These are phyloP conservation scores for Eutrema heterophyllum DNA, from an alignment of 345 rosid genomes.

Conservation along the genomic window DNA sequence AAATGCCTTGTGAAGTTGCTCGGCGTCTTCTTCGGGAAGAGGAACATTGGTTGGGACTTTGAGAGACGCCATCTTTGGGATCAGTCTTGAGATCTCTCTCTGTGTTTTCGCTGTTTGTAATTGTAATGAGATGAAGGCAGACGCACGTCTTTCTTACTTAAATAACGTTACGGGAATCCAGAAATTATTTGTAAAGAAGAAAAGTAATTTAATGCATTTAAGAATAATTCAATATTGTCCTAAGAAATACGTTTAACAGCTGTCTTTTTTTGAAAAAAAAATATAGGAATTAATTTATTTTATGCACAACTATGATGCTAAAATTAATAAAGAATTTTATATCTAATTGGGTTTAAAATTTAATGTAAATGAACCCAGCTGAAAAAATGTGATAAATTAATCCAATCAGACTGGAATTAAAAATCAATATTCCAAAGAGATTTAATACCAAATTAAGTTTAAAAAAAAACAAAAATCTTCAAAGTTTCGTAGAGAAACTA, in stretches of 20 bases:
- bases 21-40: slow-evolving; percentile 51
- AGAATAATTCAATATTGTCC: neutral
- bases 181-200: neutral
- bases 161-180: slow-evolving; percentile 16
- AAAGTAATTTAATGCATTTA: slow-evolving; percentile 4
- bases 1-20: slow-evolving; percentile 68
- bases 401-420: neutral
- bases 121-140: slow-evolving; percentile 12
- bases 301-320: neutral
- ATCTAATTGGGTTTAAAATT: neutral
- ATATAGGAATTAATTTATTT: neutral
- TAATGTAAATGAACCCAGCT: neutral
- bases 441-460: neutral
- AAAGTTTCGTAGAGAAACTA: neutral
- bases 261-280: neutral
- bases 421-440: neutral
- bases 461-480: too few relatives aligned
- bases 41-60: slow-evolving; percentile 47
- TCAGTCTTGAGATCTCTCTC: slow-evolving; percentile 19
- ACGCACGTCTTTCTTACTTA: slow-evolving; percentile 16
- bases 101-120: neutral
- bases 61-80: slow-evolving; percentile 53
- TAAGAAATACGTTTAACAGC: neutral
- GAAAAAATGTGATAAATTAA: neutral
- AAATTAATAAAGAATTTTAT: neutral